Conservation (phyloP, 1,284 basidiomycete genomes). For the Anthracocystis setariae region DNA sequence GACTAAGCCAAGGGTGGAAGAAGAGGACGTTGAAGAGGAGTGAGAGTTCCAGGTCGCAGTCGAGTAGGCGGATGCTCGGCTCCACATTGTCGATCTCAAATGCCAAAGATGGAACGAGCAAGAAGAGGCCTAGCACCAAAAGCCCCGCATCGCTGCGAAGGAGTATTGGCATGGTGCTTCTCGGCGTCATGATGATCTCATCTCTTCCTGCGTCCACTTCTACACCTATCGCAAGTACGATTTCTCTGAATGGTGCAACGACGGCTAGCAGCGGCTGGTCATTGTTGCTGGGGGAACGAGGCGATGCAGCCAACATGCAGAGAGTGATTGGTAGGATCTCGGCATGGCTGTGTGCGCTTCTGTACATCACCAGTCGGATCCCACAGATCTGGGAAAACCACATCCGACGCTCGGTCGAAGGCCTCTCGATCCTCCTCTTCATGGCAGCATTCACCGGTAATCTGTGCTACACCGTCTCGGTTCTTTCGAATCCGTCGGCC, state of each 20-base stretch:
- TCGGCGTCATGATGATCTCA: slow-evolving; percentile 38
- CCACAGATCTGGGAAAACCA: slow-evolving; percentile 67
- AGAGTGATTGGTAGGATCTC: slow-evolving; percentile 57
- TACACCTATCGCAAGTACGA: not conserved
- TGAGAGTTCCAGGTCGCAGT: slow-evolving; percentile 17
- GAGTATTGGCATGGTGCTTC: slow-evolving; percentile 37
- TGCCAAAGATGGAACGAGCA: not conserved
- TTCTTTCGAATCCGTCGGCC: slow-evolving; percentile 56
- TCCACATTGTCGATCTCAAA: not conserved
- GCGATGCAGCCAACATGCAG: slow-evolving; percentile 12
- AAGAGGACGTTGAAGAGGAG: slow-evolving; percentile 24
- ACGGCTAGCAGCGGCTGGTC: not conserved
- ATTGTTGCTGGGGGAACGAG: slow-evolving; percentile 2
- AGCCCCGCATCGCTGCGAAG: slow-evolving; percentile 35
- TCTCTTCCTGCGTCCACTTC: slow-evolving; percentile 9
- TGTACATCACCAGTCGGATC: slow-evolving; percentile 66
- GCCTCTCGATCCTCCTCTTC: slow-evolving; percentile 64
- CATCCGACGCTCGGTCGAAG: slow-evolving; percentile 57
- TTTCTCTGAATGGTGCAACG: not conserved
- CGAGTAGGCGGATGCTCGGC: not conserved
- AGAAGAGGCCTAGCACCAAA: slow-evolving; percentile 28
- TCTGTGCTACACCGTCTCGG: slow-evolving; percentile 57
- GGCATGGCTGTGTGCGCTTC: slow-evolving; percentile 64
- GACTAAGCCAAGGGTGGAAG: slow-evolving; percentile 7
- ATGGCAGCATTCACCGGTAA: slow-evolving; percentile 63